phyloP scores from a whole-genome alignment of 352 stramenopile species.

The Aphanomyces invadans region DNA sequence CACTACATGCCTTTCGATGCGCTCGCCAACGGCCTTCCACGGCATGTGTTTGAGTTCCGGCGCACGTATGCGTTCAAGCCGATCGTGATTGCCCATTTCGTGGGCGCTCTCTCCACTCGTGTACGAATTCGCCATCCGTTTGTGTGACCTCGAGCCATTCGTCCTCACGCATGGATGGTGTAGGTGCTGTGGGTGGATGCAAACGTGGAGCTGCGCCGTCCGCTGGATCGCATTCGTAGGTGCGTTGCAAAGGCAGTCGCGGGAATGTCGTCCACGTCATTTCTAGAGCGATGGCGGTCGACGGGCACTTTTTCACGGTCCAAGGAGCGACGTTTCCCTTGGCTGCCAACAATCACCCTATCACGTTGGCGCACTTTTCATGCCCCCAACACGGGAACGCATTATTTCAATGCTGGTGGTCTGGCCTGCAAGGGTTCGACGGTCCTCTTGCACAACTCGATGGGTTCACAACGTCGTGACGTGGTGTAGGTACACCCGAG shows the following conservation, averaged over 20 bases:
- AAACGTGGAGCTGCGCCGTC: constrained; percentile 23
- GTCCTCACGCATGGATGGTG: too few relatives aligned
- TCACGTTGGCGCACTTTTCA: not conserved
- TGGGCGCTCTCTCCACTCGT: not conserved
- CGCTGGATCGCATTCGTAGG: constrained; percentile 16
- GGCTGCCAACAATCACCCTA: not conserved
- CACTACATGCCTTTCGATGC: not conserved
- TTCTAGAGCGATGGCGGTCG: not conserved
- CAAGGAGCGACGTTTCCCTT: not conserved
- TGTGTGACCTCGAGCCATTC: too few relatives aligned
- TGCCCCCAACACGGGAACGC: not conserved
- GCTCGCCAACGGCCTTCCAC: not conserved
- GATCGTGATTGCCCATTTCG: constrained; percentile 7
- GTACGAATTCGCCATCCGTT: too few relatives aligned
- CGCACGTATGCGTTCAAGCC: constrained; percentile 27
- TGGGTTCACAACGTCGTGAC: not conserved
- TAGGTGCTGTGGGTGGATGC: constrained; percentile 28
- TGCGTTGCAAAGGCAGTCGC: not conserved
- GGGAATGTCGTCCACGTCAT: not conserved
- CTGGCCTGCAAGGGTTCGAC: not conserved
- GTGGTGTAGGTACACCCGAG: not conserved
- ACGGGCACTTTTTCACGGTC: constrained; percentile 2
- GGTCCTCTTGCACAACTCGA: not conserved
- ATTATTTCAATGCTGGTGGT: constrained; percentile 12
- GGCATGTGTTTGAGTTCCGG: constrained; percentile 15